A percentile compares a stretch with the other conserved stretches of the same genome.
phyloP scores from a whole-genome alignment of 257 asterid species.

The Solanum boliviense region DNA sequence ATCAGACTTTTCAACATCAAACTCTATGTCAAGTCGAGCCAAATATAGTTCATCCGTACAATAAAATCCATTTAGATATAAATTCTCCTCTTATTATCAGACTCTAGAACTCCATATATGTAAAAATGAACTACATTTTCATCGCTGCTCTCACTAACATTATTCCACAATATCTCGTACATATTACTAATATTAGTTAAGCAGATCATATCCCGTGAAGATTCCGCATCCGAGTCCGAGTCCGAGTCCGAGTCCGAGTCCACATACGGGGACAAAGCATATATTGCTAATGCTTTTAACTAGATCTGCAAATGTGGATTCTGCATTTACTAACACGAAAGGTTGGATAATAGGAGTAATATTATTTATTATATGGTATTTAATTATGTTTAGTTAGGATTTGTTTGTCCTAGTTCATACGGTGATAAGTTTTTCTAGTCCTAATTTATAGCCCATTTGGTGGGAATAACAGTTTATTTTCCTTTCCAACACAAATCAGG shows the following conservation, averaged over 20 bases:
- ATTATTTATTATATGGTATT: no score
- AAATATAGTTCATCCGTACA: background rate
- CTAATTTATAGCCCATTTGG: no score
- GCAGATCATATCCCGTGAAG: background rate
- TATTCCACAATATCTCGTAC: background rate
- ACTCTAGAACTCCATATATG: background rate
- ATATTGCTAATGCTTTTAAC: background rate
- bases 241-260: no score
- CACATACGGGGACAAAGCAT: background rate
- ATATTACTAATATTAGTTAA: background rate
- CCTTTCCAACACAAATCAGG: no score
- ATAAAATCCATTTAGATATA: background rate
- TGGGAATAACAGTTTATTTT: no score
- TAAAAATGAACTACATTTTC: background rate
- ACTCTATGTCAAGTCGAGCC: no score
- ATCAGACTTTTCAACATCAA: no score
- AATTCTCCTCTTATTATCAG: background rate
- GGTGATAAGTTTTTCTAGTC: no score
- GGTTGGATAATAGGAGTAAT: background rate
- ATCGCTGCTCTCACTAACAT: background rate
- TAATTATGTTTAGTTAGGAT: no score
- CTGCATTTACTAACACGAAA: background rate
- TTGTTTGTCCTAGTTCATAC: no score
- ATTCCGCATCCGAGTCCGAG: fast-evolving
- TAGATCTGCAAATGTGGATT: background rate